phyloP scores from a whole-genome alignment of 2,329 filamentous ascomycete species.

The Hypocrella siamensis region DNA sequence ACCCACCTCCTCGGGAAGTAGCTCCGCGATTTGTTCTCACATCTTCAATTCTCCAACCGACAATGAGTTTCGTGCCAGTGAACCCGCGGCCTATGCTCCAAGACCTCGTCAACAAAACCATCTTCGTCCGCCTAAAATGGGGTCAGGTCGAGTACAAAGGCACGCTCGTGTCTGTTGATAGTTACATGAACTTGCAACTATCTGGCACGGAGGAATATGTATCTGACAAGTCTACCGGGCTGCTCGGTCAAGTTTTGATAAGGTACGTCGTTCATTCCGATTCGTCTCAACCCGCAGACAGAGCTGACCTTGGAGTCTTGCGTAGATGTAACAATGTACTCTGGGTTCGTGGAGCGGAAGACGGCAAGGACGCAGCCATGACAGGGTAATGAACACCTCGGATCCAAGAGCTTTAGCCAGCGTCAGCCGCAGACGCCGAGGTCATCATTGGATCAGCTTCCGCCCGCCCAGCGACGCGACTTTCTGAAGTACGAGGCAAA shows the following conservation, averaged over 20 bases:
- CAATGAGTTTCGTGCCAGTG: conserved; percentile 61
- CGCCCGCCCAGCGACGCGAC: too few species aligned
- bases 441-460: too few species aligned
- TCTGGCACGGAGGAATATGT: conserved; percentile 85
- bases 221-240: conserved; percentile 69
- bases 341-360: conserved; percentile 50
- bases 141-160: conserved; percentile 96
- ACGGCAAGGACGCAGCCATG: conserved; percentile 4
- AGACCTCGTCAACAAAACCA: conserved; percentile 78
- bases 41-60: too few species aligned
- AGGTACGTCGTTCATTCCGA: conserved; percentile 36
- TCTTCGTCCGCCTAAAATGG: conserved; percentile 93
- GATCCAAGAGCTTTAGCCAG: too few species aligned
- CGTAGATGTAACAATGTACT: conserved; percentile 92
- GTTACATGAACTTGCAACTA: conserved; percentile 98
- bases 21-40: too few species aligned
- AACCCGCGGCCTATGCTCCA: conserved; percentile 97
- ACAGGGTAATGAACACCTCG: conserved; percentile 3
- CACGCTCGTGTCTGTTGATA: conserved; percentile 79
- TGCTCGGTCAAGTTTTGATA: conserved; percentile 82
- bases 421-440: too few species aligned
- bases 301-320: background rate
- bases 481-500: too few species aligned
- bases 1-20: background rate
- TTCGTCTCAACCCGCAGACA: background rate